A percentile compares a stretch with the other conserved stretches of the same genome.
phyloP scores from a whole-genome alignment of 108 stramenopile species.

The Cyclotella atomus region DNA sequence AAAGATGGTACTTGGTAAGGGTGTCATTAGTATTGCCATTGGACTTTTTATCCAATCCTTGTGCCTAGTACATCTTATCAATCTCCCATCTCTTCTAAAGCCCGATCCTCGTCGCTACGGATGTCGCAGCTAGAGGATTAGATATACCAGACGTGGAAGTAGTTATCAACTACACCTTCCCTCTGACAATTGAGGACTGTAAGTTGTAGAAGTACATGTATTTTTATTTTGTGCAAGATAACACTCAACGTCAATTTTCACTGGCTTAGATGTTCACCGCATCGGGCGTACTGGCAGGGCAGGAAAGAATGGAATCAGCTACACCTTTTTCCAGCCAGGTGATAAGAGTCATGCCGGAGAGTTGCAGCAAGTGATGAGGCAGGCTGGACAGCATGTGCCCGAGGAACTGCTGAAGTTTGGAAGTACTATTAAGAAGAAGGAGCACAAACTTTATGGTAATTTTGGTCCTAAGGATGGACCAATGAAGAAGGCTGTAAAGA shows the following conservation, averaged over 20 bases:
- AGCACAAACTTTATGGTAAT: conserved; percentile 97
- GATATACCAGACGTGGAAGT: conserved; percentile 98
- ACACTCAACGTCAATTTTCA: no score
- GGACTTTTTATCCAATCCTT: no score
- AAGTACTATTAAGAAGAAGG: conserved; percentile 99
- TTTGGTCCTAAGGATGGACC: conserved; percentile 88
- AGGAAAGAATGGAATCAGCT: conserved; percentile 95
- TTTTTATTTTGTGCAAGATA: no score
- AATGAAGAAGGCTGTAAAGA: conserved; percentile 90
- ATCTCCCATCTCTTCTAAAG: no score
- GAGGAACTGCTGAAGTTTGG: conserved; percentile 94
- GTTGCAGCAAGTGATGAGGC: conserved; percentile 95
- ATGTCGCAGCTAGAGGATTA: conserved; percentile 93
- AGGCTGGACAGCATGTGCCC: conserved; percentile 93
- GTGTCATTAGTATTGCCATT: neutral
- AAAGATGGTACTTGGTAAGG: conserved; percentile 67
- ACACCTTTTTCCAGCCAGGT: conserved; percentile 95
- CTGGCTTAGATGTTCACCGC: conserved; percentile 90
- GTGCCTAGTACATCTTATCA: no score
- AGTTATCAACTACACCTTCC: conserved; percentile 97
- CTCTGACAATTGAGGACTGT: conserved; percentile 94
- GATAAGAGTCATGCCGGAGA: conserved; percentile 97
- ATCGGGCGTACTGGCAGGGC: conserved; percentile 98
- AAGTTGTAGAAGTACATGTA: no score
- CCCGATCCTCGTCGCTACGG: conserved; percentile 96